Base-by-base conservation (phyloP, 331 rosid genomes). In the Quercus phellos region DNA sequence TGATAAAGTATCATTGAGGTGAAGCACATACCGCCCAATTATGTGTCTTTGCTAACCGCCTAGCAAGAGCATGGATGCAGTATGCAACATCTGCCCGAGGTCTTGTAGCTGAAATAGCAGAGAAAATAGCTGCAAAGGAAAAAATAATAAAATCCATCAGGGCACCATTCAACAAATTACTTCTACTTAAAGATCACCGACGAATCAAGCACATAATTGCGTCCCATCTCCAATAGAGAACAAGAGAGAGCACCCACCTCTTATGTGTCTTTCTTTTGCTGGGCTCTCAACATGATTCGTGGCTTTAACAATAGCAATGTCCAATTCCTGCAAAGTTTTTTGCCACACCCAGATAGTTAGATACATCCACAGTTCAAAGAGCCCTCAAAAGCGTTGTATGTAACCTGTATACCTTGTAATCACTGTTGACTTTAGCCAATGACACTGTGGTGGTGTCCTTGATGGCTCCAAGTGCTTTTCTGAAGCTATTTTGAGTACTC, bases 81-180 rank as follows among this genome's bases (percentile, higher is more conserved):
- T 95, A 95, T 29, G 99, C 99, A 73, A 95, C 99, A 88, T 95
- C 99, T 2, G 99, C 99, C 34, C 99, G 86, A 67, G 99, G 98
- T 84, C 97, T 89, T 34, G 99, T 91, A 60, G 99, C 99, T 68
- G 96, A 95, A 88, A 93, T 80, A 19, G 97, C 99, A 26, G 98
- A 84, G 71, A 93, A 95, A 68, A 95, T 90, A 68, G 99, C 99
- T 95, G 90, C 86, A 80, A 83, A 51, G 66, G 73, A 51, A 81
- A 84, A 72, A 85, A 12, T 79, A 63, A 85, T 38, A 80, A 30
- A 60, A 34, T 26, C 14, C 66, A 73, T 81, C 73, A 78, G 75
- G 61, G 72, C 63, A 32, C 78, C 59, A 73, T 51, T 68, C 10
- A 51, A 66, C 4, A 85, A 70, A 9, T 34, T 66, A 58, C 68